Conservation (phyloP, 1,284 basidiomycete genomes). For the Mycena citricolor region DNA sequence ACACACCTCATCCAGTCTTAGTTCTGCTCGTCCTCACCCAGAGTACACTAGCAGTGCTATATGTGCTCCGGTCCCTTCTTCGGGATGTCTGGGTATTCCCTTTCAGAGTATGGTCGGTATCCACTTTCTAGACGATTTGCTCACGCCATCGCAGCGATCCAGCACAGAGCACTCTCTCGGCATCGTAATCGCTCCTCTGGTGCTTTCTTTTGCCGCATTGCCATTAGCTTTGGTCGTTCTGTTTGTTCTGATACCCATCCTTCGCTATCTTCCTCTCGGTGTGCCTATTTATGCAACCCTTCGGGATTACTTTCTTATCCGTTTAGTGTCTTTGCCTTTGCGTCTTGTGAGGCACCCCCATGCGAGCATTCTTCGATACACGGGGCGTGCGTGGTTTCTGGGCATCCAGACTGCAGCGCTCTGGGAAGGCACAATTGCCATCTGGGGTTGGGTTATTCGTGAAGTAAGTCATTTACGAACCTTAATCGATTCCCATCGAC, state of each 20-base stretch:
- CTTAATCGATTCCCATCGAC: not conserved
- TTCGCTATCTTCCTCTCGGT: conserved; percentile 8
- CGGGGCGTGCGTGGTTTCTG: conserved; percentile 4
- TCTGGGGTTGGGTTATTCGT: conserved; percentile 18
- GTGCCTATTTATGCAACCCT: not conserved
- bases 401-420: conserved; percentile 4
- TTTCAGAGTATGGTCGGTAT: conserved; percentile 14
- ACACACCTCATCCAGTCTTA: conserved; percentile 17
- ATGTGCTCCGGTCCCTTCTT: conserved; percentile 11
- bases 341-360: conserved; percentile 8
- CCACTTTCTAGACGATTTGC: not conserved
- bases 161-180: conserved; percentile 10
- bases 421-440: conserved; percentile 14
- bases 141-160: not conserved
- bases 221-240: conserved; percentile 3
- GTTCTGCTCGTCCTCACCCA: conserved; percentile 16
- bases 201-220: conserved; percentile 11
- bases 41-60: conserved; percentile 9
- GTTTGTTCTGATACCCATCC: conserved; percentile 11
- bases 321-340: conserved; percentile 5
- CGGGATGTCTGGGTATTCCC: conserved; percentile 19
- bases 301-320: not conserved
- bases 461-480: conserved; percentile 11
- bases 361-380: conserved; percentile 2
- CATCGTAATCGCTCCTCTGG: conserved; percentile 6